A percentile compares a stretch with the other conserved stretches of the same genome.
phyloP scores from a whole-genome alignment of 306 rosid species.

The Trichosanthes truncata region DNA sequence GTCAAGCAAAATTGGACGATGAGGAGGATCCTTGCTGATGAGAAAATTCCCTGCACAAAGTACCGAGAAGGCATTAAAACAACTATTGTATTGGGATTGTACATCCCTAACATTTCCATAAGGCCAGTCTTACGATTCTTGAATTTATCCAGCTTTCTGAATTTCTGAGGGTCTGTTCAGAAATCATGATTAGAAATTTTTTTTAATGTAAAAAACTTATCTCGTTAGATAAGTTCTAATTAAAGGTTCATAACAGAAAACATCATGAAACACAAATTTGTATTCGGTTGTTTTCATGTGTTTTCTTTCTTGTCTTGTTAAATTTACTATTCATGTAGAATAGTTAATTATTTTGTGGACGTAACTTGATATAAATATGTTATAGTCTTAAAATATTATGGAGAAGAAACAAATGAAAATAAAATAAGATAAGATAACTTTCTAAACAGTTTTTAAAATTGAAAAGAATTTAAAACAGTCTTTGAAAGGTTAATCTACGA shows the following conservation, averaged over 20 bases:
- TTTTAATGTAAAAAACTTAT: background rate
- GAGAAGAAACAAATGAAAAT: background rate
- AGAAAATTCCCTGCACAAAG: conserved; percentile 76
- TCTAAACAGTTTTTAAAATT: background rate
- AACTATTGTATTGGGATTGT: background rate
- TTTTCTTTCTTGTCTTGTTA: background rate
- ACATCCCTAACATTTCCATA: conserved; percentile 4
- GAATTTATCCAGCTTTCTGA: background rate
- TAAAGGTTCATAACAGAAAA: background rate
- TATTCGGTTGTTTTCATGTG: background rate
- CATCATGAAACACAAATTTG: background rate
- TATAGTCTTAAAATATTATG: background rate
- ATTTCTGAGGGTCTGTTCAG: background rate
- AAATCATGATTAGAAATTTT: background rate
- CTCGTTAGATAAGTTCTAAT: background rate
- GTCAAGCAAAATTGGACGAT: conserved; percentile 83
- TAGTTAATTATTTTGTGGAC: background rate
- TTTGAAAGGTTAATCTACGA: background rate
- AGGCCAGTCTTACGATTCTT: background rate
- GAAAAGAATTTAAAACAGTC: background rate
- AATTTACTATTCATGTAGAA: background rate
- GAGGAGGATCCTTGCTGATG: conserved; percentile 94
- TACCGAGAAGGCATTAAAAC: conserved; percentile 12
- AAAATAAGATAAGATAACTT: background rate
- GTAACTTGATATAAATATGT: background rate